A percentile compares a stretch with the other conserved stretches of the same genome.
These are phyloP conservation scores for Capsicum pubescens DNA, from an alignment of 257 asterid genomes.

Conservation along the genomic window DNA sequence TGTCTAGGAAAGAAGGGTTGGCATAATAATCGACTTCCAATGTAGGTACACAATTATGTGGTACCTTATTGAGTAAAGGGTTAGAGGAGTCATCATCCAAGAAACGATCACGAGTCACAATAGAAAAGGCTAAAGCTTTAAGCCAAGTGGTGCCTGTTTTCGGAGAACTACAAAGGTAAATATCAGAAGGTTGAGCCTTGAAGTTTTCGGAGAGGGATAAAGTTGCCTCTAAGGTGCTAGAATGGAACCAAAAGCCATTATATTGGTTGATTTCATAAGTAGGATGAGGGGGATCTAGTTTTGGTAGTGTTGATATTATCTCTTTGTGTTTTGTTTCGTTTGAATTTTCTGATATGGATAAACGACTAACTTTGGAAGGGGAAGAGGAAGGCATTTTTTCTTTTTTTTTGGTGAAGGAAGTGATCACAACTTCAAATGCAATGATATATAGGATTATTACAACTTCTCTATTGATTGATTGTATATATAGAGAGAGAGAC, in stretches of 20 bases:
- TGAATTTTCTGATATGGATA: background rate
- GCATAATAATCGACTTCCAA: background rate
- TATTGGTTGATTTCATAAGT: background rate
- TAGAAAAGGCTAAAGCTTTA: background rate
- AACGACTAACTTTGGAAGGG: background rate
- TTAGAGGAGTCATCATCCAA: background rate
- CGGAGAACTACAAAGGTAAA: background rate
- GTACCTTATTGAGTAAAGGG: background rate
- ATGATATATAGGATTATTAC: background rate
- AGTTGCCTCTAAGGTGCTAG: background rate
- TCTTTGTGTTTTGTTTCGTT: background rate
- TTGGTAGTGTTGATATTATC: conserved; percentile 13
- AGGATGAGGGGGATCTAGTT: background rate
- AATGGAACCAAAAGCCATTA: conserved; percentile 16
- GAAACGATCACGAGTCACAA: background rate
- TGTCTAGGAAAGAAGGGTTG: background rate
- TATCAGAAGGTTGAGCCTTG: background rate
- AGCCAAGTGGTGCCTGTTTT: background rate
- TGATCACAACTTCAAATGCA: background rate
- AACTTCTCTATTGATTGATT: background rate
- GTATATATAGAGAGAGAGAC: no score
- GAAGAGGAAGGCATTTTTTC: background rate
- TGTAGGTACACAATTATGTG: background rate
- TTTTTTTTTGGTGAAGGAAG: background rate
- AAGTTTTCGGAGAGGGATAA: background rate